Percentiles rank a stretch among this genome's conserved stretches.
phyloP scores from a whole-genome alignment of 2,329 filamentous ascomycete species.

The Hypomyces rosellus region DNA sequence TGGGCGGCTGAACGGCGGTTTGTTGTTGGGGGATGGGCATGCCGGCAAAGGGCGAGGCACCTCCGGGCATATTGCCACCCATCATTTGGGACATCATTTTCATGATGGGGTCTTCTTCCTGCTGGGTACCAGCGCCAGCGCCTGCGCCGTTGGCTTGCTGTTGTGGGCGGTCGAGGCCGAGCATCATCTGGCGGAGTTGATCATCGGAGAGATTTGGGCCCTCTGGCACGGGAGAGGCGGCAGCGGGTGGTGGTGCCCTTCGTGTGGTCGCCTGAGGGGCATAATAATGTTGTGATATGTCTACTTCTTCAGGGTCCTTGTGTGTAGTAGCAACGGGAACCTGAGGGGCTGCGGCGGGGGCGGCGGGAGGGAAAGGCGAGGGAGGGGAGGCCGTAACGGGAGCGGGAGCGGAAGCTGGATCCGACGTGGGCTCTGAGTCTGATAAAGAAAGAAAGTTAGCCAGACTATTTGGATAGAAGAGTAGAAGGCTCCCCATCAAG shows the following conservation, averaged over 20 bases:
- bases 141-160: slow-evolving; percentile 1
- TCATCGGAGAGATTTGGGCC: slow-evolving; percentile 44
- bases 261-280: slow-evolving; percentile 37
- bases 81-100: slow-evolving; percentile 72
- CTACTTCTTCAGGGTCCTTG: slow-evolving; percentile 67
- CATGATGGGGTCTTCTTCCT: slow-evolving; percentile 38
- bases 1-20: slow-evolving; percentile 24
- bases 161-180: slow-evolving; percentile 42
- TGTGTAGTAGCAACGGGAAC: slow-evolving; percentile 20
- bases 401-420: slow-evolving; percentile 22
- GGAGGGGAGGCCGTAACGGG: slow-evolving; percentile 24
- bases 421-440: slow-evolving; percentile 13
- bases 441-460: not conserved
- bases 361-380: slow-evolving; percentile 22
- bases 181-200: slow-evolving; percentile 60
- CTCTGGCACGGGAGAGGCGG: slow-evolving; percentile 15
- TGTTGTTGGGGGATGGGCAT: slow-evolving; percentile 32
- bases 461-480: not conserved
- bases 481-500: too few relatives aligned
- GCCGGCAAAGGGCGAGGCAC: slow-evolving; percentile 31
- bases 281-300: slow-evolving; percentile 72
- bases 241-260: slow-evolving; percentile 27
- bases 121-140: slow-evolving; percentile 13
- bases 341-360: slow-evolving; percentile 21
- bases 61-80: slow-evolving; percentile 16